Percentiles rank a stretch among this genome's conserved stretches.
These are phyloP conservation scores for Limnanthes douglasii DNA, from an alignment of 345 rosid genomes.

Conservation along the genomic window DNA sequence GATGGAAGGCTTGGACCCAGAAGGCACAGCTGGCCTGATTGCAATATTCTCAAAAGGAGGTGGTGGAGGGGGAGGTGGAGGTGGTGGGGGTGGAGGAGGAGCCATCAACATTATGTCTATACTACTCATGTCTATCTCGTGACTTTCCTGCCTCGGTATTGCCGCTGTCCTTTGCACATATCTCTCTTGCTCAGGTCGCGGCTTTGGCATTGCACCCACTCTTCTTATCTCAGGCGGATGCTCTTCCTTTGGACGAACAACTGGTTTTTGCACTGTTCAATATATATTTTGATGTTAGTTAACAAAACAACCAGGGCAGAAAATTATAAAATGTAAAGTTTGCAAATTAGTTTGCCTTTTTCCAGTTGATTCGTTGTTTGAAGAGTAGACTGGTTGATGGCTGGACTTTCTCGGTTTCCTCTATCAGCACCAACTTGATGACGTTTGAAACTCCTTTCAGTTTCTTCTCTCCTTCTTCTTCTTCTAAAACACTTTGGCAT, in stretches of 20 bases:
- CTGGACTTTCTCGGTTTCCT: conserved; percentile 47
- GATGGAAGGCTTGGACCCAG: conserved; percentile 35
- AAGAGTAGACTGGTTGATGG: conserved; percentile 23
- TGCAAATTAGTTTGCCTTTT: conserved; percentile 34
- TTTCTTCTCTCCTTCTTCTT: conserved; percentile 31
- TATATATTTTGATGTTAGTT: conserved; percentile 2
- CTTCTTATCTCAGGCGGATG: conserved; percentile 17
- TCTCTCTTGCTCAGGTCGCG: conserved; percentile 28
- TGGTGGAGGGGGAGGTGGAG: conserved; percentile 48
- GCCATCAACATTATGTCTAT: conserved; percentile 24
- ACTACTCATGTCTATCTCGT: conserved; percentile 42
- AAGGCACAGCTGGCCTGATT: conserved; percentile 32
- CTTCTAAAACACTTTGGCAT: conserved; percentile 50
- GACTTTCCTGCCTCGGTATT: conserved; percentile 25
- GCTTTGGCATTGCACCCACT: conserved; percentile 33
- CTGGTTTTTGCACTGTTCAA: conserved; percentile 37
- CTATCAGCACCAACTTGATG: conserved; percentile 57
- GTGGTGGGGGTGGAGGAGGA: conserved; percentile 25
- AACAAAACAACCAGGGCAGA: background rate
- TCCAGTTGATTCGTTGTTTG: conserved; percentile 32
- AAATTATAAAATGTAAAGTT: conserved; percentile 4
- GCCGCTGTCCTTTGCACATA: conserved; percentile 16
- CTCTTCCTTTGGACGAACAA: conserved; percentile 17
- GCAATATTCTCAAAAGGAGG: conserved; percentile 33
- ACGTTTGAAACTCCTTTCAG: conserved; percentile 30